Base-by-base conservation (phyloP, 352 stramenopile genomes). In the Phytophthora niederhauseri region DNA sequence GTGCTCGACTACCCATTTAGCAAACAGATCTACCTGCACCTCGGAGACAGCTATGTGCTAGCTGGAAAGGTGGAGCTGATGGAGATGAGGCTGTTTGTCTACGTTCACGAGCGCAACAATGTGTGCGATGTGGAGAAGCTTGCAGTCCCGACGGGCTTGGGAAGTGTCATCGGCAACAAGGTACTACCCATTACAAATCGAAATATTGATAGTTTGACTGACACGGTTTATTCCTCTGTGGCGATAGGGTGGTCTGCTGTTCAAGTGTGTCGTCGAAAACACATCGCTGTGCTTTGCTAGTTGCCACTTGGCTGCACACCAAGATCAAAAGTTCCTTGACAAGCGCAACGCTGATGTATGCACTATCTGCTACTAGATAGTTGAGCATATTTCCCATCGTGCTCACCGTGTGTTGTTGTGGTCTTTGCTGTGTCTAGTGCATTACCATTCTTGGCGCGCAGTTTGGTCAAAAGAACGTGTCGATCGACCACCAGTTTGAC, bases 221-320 rank as follows among this genome's bases (percentile, higher is more conserved):
- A 28, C 26, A 31, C 15, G 15, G 15, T 48, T 2, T 4, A 52
- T 14, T 14, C 15, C 4, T 57, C 9, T 65, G 24, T 22, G 1
- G 22, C 24, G 19, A 52, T 46, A 96, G 86, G 90, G 90, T 22
- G 90, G 85, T 1, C 72, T 93, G n/a, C 67, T 92, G 15, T 75
- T 93, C 67, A 95, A 94, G 68, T 77, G 85, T 30, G 73, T 87
- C 12, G 62, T 97, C n/a, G 76, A 86, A 60, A 85, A 91, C 64
- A 92, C 86, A 4, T 93, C 86, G 7, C 70, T 97, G 14, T 94
- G 87, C 71, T 97, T 95, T 64, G 85, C 91, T 55, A 96, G 88
- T 75, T 95, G 86, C 59, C 90, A 97, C 57, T 68, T 97, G 19
- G 89, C 89, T 0, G 90, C 89, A 1, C 90, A 97, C 26, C 85